Percentiles rank a stretch among this genome's conserved stretches.
phyloP scores from a whole-genome alignment of 1,284 basidiomycete species.

The Fereydounia khargensis region DNA sequence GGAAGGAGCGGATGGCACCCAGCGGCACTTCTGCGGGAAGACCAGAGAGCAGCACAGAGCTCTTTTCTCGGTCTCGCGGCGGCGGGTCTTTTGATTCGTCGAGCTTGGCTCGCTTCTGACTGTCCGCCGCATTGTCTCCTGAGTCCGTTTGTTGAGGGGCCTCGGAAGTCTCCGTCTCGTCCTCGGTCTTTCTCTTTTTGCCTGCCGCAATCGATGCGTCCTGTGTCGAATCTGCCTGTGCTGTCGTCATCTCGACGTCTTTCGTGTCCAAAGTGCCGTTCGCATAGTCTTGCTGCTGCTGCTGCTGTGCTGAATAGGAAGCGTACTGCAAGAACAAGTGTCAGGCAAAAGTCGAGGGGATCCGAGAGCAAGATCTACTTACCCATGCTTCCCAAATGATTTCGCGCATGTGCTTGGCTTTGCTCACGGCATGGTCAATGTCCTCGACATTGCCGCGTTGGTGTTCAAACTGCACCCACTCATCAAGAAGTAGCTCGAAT shows the following conservation, averaged over 20 bases:
- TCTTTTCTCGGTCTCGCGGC: slow-evolving; percentile 83
- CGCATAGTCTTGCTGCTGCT: slow-evolving; percentile 61
- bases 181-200: no score
- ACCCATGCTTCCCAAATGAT: slow-evolving; percentile 62
- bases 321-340: no score
- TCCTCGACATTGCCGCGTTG: slow-evolving; percentile 72
- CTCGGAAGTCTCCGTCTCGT: slow-evolving; percentile 10
- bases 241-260: neutral
- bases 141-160: slow-evolving; percentile 5
- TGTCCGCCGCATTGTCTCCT: slow-evolving; percentile 1
- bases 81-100: slow-evolving; percentile 15
- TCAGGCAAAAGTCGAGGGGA: no score
- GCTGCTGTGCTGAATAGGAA: slow-evolving; percentile 10
- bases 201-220: no score
- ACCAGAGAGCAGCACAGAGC: slow-evolving; percentile 81
- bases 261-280: neutral
- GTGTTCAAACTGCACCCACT: slow-evolving; percentile 82
- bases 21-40: slow-evolving; percentile 66
- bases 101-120: slow-evolving; percentile 35
- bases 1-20: slow-evolving; percentile 70
- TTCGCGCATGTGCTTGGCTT: slow-evolving; percentile 60
- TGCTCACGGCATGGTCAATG: slow-evolving; percentile 65
- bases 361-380: no score
- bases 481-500: slow-evolving; percentile 74
- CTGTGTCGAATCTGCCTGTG: no score